Conservation (phyloP, 345 rosid species). For the Lumnitzera racemosa region DNA sequence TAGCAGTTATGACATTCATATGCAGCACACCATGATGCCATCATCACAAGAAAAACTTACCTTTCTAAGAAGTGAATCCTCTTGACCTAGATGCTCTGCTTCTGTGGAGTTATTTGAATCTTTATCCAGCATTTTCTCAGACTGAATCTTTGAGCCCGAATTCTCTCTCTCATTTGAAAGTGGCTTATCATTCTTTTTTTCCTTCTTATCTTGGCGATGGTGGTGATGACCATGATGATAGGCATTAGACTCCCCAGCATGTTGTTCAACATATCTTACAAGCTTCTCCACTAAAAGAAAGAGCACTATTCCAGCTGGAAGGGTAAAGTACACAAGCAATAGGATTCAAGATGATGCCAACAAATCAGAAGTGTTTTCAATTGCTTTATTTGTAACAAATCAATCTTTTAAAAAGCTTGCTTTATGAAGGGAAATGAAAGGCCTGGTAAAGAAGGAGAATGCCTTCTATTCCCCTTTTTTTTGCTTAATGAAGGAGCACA, state of each 20-base stretch:
- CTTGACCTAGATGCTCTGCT: constrained; percentile 17
- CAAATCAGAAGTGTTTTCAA: constrained; percentile 8
- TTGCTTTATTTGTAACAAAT: too few relatives aligned
- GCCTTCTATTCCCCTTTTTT: too few relatives aligned
- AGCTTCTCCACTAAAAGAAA: constrained; percentile 92
- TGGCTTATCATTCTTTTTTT: constrained; percentile 39
- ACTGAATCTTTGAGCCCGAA: constrained; percentile 15
- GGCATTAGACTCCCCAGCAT: constrained; percentile 44
- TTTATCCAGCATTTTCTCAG: constrained; percentile 28
- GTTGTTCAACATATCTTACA: constrained; percentile 81
- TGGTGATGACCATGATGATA: constrained; percentile 73
- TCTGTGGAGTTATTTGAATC: constrained; percentile 27
- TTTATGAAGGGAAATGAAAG: too few relatives aligned
- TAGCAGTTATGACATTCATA: background rate
- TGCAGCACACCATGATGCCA: background rate
- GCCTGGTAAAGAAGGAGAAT: too few relatives aligned
- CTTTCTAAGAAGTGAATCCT: constrained; percentile 56
- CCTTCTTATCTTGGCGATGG: constrained; percentile 46
- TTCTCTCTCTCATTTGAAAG: constrained; percentile 19
- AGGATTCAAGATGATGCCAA: constrained; percentile 16
- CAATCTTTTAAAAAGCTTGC: too few relatives aligned
- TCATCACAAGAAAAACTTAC: constrained; percentile 22
- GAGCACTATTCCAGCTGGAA: constrained; percentile 90
- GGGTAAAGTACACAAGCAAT: constrained; percentile 18
- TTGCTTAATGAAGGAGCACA: too few relatives aligned